These are phyloP conservation scores for Emmonsia crescens DNA, from an alignment of 2,329 filamentous ascomycete species.

Conservation along the genomic window DNA sequence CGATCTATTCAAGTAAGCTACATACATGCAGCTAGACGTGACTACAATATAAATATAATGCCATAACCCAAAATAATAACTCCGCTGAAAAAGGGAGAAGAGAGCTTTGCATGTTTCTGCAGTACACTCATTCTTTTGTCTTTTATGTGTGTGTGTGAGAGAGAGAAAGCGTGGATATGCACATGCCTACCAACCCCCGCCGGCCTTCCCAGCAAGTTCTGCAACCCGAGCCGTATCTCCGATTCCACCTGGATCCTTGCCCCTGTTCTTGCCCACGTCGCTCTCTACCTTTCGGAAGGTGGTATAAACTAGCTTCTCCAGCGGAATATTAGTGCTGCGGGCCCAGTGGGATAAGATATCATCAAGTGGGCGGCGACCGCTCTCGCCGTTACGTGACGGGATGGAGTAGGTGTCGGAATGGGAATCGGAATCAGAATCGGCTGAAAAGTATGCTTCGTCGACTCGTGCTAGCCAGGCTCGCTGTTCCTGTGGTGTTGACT, in stretches of 20 bases:
- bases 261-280: constrained; percentile 71
- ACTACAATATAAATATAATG: background rate
- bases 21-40: background rate
- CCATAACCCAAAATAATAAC: background rate
- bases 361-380: constrained; percentile 20
- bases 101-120: background rate
- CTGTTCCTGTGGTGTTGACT: constrained; percentile 65
- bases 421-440: constrained; percentile 45
- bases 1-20: no score
- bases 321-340: constrained; percentile 54
- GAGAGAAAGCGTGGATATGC: background rate
- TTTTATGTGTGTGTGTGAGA: background rate
- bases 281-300: constrained; percentile 88
- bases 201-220: constrained; percentile 79
- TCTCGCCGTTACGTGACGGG: constrained; percentile 18
- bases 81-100: background rate
- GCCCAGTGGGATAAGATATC: constrained; percentile 67
- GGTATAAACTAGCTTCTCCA: constrained; percentile 67
- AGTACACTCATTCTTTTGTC: background rate
- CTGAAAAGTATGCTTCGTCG: constrained; percentile 85
- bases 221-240: constrained; percentile 71
- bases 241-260: constrained; percentile 35
- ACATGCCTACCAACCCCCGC: constrained; percentile 70
- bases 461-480: constrained; percentile 74
- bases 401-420: constrained; percentile 25